Conservation (phyloP, 1,139 yeast genomes). For the Geotrichum reessii region DNA sequence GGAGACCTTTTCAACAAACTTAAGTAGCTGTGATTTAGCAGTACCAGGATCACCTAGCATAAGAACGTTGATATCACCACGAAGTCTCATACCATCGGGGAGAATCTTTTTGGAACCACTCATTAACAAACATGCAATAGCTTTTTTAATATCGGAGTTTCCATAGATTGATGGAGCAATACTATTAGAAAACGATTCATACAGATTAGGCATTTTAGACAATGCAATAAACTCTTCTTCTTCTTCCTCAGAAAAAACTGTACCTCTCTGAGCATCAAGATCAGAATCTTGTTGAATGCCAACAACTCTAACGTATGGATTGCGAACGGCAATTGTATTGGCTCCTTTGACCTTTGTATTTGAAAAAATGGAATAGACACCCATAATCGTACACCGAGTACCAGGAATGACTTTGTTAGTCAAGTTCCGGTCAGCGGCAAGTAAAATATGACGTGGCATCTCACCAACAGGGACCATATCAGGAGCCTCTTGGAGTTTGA, state of each 20-base stretch:
- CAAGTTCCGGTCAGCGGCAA: constrained; percentile 84
- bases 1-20: constrained; percentile 89
- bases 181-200: constrained; percentile 76
- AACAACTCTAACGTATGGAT: constrained; percentile 81
- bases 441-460: constrained; percentile 89
- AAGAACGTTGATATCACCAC: constrained; percentile 95
- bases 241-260: constrained; percentile 83
- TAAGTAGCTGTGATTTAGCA: constrained; percentile 90
- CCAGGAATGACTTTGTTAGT: constrained; percentile 94
- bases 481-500: constrained; percentile 92
- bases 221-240: constrained; percentile 82
- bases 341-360: constrained; percentile 50
- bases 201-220: constrained; percentile 77
- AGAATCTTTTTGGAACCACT: constrained; percentile 90
- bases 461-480: constrained; percentile 99
- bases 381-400: constrained; percentile 83
- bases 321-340: constrained; percentile 79
- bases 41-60: constrained; percentile 98
- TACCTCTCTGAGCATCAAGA: constrained; percentile 48
- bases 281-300: constrained; percentile 85
- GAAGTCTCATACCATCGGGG: constrained; percentile 92
- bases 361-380: constrained; percentile 87
- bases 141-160: constrained; percentile 83
- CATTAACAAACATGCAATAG: constrained; percentile 84
- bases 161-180: constrained; percentile 98